Base-by-base conservation (phyloP, 164 flowering plant species). In the Litsea cubeba region DNA sequence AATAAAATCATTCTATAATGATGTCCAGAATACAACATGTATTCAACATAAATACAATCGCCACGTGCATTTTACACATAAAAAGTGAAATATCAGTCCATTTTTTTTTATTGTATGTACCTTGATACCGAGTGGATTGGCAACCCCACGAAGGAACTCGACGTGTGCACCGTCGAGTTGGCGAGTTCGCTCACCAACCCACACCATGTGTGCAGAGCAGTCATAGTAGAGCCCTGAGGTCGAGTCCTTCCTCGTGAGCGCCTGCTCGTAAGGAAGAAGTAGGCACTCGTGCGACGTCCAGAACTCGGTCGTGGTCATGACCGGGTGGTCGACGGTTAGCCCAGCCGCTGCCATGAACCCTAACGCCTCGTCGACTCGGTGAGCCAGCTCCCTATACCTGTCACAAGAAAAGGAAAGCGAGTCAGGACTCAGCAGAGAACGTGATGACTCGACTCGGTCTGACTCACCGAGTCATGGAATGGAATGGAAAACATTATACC, bases 281-380 rank as follows among this genome's bases (percentile, higher is more conserved):
- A 94, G 82, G 83, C 98, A 94, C 77, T 94, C 98, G 75, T 94
- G 98, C 15, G 98, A 94, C 12, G 98, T 94, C 92, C 94, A 94
- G 81, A 94, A 94, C 72, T 94, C 98, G 0, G 98, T 94, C 2
- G 97, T 88, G 50, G 87, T 85, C 97, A 90, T 91, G 62, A 91
- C 85, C 64, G 95, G 95, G 75, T 94, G 98, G 76, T 89, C 94
- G 23, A 84, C 85, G 0, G 97, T 90, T 49, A 94, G 91, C 25
- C 98, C 98, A 70, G 93, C 63, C n/a, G 97, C 93, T 69, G 90
- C 64, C 98, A 94, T 94, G 83, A 94, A 94, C 18, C 97, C 98
- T 67, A 94, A 87, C 32, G 96, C 94, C 84, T 94, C 98, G 72
- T 94, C 97, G 23, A 94, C 97, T 5, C 97, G 85, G 76, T 84